Base-by-base conservation (phyloP, 2,329 filamentous ascomycete genomes). In the Coleophoma crateriformis region DNA sequence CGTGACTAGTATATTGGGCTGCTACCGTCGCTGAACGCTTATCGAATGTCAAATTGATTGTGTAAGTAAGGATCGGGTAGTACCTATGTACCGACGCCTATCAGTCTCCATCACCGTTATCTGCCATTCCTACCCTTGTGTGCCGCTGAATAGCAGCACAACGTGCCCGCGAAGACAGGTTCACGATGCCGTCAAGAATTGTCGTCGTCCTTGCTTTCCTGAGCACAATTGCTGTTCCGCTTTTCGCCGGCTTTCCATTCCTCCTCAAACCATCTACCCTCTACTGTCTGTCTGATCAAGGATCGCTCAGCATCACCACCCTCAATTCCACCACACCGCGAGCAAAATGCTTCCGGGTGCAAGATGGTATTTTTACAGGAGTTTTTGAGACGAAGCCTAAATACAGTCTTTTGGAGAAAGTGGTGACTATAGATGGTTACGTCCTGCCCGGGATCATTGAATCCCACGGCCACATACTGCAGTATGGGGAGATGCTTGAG, bases 371-470 rank as follows among this genome's bases (percentile, higher is more conserved):
- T 12, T 82, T 85, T 55, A 67, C 67, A 0, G 65, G 69, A 5
- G 72, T 84, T 0, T 74, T 76, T 40, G 51, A 65, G 4, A 41
- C 46, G 4, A 45, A 57, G n/a, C 66, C 66, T 3, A 57, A 54
- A 3, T 58, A 61, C 14, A 61, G 60, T 8, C 27, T 27, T 27
- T 64, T 61, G 0, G 58, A 63, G 19, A 57, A 61, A 13, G 59
- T 63, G 15, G 61, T 62, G 14, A 67, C 65, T 19, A 58, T 70
- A 12, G 54, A 65, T 5, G 82, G 81, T 0, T 74, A 79, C 56
- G 82, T 78, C 2, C 77, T 86, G 22, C 85, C 85, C 0, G 84
- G 84, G 0, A 69, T 88, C 2, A 87, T 84, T 78, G 85, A 88
- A 55, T 84, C 82, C 0, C 85, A 88, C 62, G 85, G 82, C 0